Evolutionary conservation across 1,284 basidiomycete species (phyloP), one percentile per base, ranked within the genome.

Genomic region (Ganoderma sinense): DNA sequence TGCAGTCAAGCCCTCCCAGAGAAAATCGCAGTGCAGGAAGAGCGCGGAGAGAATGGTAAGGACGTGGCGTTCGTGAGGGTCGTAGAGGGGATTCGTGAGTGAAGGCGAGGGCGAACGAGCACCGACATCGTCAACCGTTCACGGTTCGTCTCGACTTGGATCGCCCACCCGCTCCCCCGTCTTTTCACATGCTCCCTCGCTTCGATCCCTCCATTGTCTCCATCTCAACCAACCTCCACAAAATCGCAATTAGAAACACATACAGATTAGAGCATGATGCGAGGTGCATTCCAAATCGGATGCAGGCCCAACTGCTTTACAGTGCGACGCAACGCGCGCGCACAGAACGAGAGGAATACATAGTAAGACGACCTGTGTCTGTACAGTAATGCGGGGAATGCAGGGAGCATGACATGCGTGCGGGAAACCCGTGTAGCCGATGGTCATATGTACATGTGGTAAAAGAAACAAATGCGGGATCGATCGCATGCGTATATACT

Each of bases 251-350:
- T n/a, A 18, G 51, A 16, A 5, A 16, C 18, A 26, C 10, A 55
- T 13, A 31, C 26, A 51, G 8, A 39, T 39, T 23, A 10, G n/a
- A 29, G 14, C 6, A 55, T 55, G 53, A 56, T 16, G 36, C 23
- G n/a, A 16, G 53, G 26, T 56, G 23, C 26, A 41, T 41, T 31
- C 53, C 29, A 29, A 20, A 56, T 33, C 5, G 29, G n/a, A 64
- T 60, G 59, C 13, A 40, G n/a, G 61, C 51, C 39, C 62, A 53
- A 43, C 11, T 67, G 69, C 45, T 68, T 65, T 66, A 68, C 66
- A 68, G 53, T 61, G 63, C 64, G 39, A 62, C 29, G 29, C 14
- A 29, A 29, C 14, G 29, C n/a, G n/a, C n/a, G n/a, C n/a, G n/a
- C n/a, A n/a, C 29, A 16, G 29, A 56, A 8, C 53, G 29, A 56